These are phyloP conservation scores for Phytophthora pluvialis DNA, from an alignment of 352 stramenopile genomes.

Conservation along the genomic window DNA sequence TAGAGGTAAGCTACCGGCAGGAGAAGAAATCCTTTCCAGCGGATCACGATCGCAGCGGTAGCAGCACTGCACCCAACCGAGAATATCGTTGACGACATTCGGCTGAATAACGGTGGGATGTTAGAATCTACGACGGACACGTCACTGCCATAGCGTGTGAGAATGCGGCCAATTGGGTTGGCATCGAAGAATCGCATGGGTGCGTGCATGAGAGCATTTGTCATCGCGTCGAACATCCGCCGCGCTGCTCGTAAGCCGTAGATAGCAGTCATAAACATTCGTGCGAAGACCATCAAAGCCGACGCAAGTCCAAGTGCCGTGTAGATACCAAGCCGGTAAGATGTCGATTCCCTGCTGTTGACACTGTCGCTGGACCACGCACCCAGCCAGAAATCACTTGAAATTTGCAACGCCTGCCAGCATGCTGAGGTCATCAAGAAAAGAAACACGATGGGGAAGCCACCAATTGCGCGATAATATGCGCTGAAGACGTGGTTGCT, in stretches of 20 bases:
- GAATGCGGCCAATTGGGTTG: slow-evolving; percentile 89
- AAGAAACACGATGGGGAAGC: slow-evolving; percentile 38
- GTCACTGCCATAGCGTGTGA: slow-evolving; percentile 92
- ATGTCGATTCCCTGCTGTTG: slow-evolving; percentile 13
- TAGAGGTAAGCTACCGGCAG: slow-evolving; percentile 87
- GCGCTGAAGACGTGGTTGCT: slow-evolving; percentile 43
- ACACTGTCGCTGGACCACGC: slow-evolving; percentile 82
- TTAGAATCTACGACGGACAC: slow-evolving; percentile 92
- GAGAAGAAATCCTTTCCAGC: slow-evolving; percentile 81
- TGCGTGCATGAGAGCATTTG: slow-evolving; percentile 83
- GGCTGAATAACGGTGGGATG: slow-evolving; percentile 51
- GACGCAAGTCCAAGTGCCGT: slow-evolving; percentile 42
- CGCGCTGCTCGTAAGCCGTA: slow-evolving; percentile 53
- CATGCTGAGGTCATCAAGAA: slow-evolving; percentile 63
- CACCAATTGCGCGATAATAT: slow-evolving; percentile 52
- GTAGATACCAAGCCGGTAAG: slow-evolving; percentile 55
- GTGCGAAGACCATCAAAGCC: slow-evolving; percentile 49
- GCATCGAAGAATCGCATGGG: slow-evolving; percentile 94
- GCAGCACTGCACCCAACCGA: slow-evolving; percentile 75
- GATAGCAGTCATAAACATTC: slow-evolving; percentile 48
- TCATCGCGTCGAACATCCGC: slow-evolving; percentile 90
- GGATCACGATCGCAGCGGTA: slow-evolving; percentile 86
- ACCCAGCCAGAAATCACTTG: slow-evolving; percentile 90
- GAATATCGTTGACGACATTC: slow-evolving; percentile 73
- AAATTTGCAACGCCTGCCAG: slow-evolving; percentile 82